phyloP scores from a whole-genome alignment of 139 green algal species.

The Chlorella sp. region DNA sequence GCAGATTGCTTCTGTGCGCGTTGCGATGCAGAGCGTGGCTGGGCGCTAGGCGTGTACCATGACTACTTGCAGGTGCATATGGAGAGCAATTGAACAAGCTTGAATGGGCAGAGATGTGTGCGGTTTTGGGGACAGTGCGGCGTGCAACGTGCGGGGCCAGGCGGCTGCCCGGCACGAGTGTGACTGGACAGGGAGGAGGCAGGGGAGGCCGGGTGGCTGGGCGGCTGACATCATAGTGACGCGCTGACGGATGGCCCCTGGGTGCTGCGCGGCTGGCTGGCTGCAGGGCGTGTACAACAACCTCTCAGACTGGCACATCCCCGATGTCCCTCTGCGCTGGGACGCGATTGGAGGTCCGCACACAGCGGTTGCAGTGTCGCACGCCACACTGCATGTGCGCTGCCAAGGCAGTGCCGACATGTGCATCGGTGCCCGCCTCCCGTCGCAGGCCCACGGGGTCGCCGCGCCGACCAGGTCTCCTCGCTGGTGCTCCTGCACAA shows the following conservation, averaged over 20 bases:
- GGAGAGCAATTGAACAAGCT: too few species aligned
- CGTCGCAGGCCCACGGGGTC: neutral
- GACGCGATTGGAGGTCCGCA: constrained; percentile 4
- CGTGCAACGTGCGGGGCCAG: too few species aligned
- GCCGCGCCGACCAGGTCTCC: constrained; percentile 45
- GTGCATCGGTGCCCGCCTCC: neutral
- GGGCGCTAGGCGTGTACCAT: constrained; percentile 5
- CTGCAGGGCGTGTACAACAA: constrained; percentile 36
- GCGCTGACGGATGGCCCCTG: too few species aligned
- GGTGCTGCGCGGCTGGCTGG: too few species aligned
- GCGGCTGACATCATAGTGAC: too few species aligned
- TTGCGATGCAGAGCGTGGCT: constrained; percentile 21
- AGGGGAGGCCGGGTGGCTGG: too few species aligned
- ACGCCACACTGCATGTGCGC: neutral
- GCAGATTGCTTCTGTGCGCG: too few species aligned
- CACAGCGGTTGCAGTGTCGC: neutral
- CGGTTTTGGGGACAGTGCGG: too few species aligned
- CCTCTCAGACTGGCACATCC: constrained; percentile 18
- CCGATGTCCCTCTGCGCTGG: neutral
- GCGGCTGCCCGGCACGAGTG: too few species aligned
- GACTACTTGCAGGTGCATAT: neutral
- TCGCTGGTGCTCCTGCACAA: constrained; percentile 76
- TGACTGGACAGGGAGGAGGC: too few species aligned
- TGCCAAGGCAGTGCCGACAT: neutral
- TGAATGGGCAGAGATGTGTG: too few species aligned